Percentiles rank a stretch among this genome's conserved stretches.
phyloP scores from a whole-genome alignment of 352 stramenopile species.

The Saprolegnia parasitica region DNA sequence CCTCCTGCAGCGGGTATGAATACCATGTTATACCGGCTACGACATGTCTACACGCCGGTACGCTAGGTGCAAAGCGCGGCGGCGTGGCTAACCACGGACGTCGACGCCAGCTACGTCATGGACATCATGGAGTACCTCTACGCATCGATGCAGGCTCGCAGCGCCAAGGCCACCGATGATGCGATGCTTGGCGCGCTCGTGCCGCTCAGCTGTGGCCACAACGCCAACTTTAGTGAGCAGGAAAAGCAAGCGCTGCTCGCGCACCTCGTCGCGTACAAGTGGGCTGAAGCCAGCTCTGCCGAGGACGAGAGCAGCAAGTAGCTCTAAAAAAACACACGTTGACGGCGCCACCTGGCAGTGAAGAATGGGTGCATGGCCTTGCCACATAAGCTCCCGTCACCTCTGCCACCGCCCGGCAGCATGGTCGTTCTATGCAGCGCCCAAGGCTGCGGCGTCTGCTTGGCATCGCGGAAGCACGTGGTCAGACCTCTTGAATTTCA shows the following conservation, averaged over 20 bases:
- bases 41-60: not conserved
- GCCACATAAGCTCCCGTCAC: too few relatives aligned
- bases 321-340: too few relatives aligned
- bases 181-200: conserved; percentile 47
- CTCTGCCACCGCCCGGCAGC: too few relatives aligned
- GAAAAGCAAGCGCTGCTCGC: conserved; percentile 64
- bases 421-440: too few relatives aligned
- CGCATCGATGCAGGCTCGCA: conserved; percentile 50
- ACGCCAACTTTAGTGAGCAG: conserved; percentile 72
- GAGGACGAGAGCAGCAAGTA: too few relatives aligned
- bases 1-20: conserved; percentile 39
- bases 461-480: not conserved
- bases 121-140: conserved; percentile 76
- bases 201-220: conserved; percentile 77
- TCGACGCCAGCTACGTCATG: conserved; percentile 64
- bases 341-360: too few relatives aligned
- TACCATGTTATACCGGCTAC: not conserved
- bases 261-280: conserved; percentile 8
- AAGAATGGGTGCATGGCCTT: too few relatives aligned
- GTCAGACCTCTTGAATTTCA: not conserved
- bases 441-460: too few relatives aligned
- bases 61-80: conserved; percentile 2
- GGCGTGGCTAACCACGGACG: conserved; percentile 34
- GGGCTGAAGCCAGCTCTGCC: not conserved
- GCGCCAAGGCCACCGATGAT: conserved; percentile 34